Percentiles rank a stretch among this genome's conserved stretches.
phyloP scores from a whole-genome alignment of 139 green algal species.

The Micromonas pusilla region DNA sequence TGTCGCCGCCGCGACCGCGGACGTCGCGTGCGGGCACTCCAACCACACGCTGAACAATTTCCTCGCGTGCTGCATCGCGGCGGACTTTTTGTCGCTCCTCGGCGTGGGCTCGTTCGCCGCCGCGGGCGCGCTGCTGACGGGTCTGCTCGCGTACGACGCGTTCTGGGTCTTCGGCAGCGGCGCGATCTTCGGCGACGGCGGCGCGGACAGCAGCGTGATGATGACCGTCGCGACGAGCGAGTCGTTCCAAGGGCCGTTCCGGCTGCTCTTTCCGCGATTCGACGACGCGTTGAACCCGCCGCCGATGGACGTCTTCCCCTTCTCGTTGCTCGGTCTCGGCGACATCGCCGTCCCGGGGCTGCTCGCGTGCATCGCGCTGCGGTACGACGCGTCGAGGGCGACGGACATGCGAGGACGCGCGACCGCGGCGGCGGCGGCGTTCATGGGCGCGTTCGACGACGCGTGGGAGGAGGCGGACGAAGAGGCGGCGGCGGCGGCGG shows the following conservation, averaged over 20 bases:
- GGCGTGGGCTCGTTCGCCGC: conserved; percentile 19
- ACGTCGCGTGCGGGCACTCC: conserved; percentile 49
- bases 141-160: conserved; percentile 86
- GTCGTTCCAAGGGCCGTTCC: conserved; percentile 1
- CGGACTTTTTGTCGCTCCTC: conserved; percentile 22
- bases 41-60: conserved; percentile 81
- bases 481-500: background rate
- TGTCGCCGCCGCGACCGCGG: conserved; percentile 43
- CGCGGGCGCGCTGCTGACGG: conserved; percentile 39
- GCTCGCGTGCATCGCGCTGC: conserved; percentile 63
- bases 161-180: conserved; percentile 78
- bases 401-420: conserved; percentile 3
- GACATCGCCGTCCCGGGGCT: conserved; percentile 84
- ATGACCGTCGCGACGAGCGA: conserved; percentile 57
- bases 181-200: conserved; percentile 43
- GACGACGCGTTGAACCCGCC: conserved; percentile 11
- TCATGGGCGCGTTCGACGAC: conserved; percentile 12
- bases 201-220: conserved; percentile 71
- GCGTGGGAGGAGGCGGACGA: background rate
- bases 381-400: conserved; percentile 33
- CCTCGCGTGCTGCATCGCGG: conserved; percentile 44
- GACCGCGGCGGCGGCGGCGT: conserved; percentile 12
- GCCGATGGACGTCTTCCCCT: conserved; percentile 41
- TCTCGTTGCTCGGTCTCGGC: conserved; percentile 55
- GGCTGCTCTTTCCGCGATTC: conserved; percentile 8